These are phyloP conservation scores for Allantophomopsis cytisporea DNA, from an alignment of 2,329 filamentous ascomycete genomes.

Conservation along the genomic window DNA sequence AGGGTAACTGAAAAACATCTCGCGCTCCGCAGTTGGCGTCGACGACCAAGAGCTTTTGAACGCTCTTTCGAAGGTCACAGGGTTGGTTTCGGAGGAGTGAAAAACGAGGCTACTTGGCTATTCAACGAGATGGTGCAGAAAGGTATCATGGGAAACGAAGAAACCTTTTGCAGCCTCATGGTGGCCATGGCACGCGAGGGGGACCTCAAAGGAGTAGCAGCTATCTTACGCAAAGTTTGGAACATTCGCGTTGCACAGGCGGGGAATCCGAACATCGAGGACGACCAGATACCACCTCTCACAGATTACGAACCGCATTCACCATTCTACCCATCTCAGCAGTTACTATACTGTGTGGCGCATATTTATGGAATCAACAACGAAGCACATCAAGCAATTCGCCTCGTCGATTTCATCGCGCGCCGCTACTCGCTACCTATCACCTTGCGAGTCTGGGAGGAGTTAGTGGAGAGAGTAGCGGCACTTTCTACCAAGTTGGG, in stretches of 20 bases:
- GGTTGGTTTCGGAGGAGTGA: conserved; percentile 10
- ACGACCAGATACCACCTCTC: conserved; percentile 19
- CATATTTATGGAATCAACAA: conserved; percentile 56
- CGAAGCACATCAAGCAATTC: conserved; percentile 41
- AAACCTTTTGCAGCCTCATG: conserved; percentile 38
- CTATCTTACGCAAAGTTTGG: conserved; percentile 37
- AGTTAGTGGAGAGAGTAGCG: conserved; percentile 55
- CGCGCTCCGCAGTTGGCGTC: conserved; percentile 7
- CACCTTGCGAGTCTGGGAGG: conserved; percentile 43
- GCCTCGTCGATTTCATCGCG: conserved; percentile 49
- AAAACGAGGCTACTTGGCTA: conserved; percentile 11
- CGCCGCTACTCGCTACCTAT: conserved; percentile 43
- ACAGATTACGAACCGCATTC: conserved; percentile 28
- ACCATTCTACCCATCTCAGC: conserved; percentile 40
- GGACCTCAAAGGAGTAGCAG: conserved; percentile 28
- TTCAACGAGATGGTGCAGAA: conserved; percentile 32
- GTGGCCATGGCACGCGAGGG: conserved; percentile 37
- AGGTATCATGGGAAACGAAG: conserved; percentile 30
- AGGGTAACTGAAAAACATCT: conserved; percentile 17
- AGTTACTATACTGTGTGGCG: conserved; percentile 51
- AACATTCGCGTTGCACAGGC: conserved; percentile 22
- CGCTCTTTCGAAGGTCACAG: conserved; percentile 9
- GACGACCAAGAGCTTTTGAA: conserved; percentile 3
- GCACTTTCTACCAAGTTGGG: conserved; percentile 28
- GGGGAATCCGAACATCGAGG: conserved; percentile 3